A percentile compares a stretch with the other conserved stretches of the same genome.
These are phyloP conservation scores for Aurantiochytrium sp. DNA, from an alignment of 108 stramenopile genomes.

Conservation along the genomic window DNA sequence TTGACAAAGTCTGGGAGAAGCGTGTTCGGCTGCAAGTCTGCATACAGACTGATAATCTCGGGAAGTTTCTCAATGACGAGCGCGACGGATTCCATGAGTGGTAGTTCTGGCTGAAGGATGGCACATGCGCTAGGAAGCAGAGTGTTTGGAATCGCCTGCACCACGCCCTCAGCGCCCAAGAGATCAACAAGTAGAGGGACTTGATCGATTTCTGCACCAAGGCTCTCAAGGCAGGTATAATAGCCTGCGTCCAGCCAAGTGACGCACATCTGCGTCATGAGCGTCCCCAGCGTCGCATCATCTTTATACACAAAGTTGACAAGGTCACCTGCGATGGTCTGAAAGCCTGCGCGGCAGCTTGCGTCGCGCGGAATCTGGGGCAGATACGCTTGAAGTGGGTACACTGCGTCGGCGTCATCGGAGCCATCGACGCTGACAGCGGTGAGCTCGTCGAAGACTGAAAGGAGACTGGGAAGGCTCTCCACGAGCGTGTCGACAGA, in stretches of 20 bases:
- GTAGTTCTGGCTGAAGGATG: not conserved
- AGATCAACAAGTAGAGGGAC: not conserved
- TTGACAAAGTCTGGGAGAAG: not conserved
- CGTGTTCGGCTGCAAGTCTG: not conserved
- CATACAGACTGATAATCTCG: not conserved
- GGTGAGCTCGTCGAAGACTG: not conserved
- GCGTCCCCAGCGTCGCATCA: not conserved
- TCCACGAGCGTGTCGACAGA: not conserved
- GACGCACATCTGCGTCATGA: not conserved
- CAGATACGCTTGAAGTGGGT: not conserved
- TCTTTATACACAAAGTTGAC: not conserved
- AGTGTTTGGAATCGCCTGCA: not conserved
- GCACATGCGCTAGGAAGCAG: not conserved
- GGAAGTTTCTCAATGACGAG: not conserved
- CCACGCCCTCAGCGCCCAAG: not conserved
- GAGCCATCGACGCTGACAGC: not conserved
- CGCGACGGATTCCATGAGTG: not conserved
- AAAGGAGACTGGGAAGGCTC: not conserved
- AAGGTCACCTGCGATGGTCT: not conserved
- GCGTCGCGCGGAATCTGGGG: not conserved
- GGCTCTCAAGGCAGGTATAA: not conserved
- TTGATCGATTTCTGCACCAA: not conserved
- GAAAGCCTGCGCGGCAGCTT: not conserved
- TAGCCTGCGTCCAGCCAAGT: not conserved
- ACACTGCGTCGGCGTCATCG: not conserved